A percentile compares a stretch with the other conserved stretches of the same genome.
These are phyloP conservation scores for Cyathus pygmaeus DNA, from an alignment of 1,284 basidiomycete genomes.

Conservation along the genomic window DNA sequence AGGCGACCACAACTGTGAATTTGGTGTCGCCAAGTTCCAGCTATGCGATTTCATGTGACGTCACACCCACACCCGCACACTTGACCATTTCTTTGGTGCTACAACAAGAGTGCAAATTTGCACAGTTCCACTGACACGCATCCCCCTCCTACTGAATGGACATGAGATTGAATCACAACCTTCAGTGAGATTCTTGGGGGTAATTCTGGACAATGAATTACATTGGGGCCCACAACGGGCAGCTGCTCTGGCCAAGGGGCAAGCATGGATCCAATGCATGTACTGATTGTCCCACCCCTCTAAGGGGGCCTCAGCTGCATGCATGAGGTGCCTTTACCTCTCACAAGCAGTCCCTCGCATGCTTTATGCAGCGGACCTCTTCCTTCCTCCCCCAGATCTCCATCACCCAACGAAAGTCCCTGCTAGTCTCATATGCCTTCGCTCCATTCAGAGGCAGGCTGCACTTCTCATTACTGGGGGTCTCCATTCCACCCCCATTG, in stretches of 20 bases:
- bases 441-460: conserved; percentile 41
- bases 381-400: conserved; percentile 12
- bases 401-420: neutral
- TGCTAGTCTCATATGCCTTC: neutral
- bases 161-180: conserved; percentile 7
- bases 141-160: conserved; percentile 7
- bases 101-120: neutral
- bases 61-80: neutral
- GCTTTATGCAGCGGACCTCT: conserved; percentile 49
- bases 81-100: neutral
- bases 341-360: conserved; percentile 39
- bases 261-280: conserved; percentile 15
- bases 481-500: conserved; percentile 39
- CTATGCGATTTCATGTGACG: conserved; percentile 18
- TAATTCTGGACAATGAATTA: conserved; percentile 46
- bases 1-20: conserved; percentile 25
- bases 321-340: conserved; percentile 34
- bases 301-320: conserved; percentile 21
- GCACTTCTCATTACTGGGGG: conserved; percentile 45
- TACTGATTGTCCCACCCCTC: conserved; percentile 25
- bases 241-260: conserved; percentile 40
- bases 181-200: conserved; percentile 40
- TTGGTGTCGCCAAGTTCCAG: conserved; percentile 31
- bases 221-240: conserved; percentile 40
- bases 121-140: neutral